These are phyloP conservation scores for Austroboletus rostrupii DNA, from an alignment of 1,284 basidiomycete species.

Conservation along the genomic window DNA sequence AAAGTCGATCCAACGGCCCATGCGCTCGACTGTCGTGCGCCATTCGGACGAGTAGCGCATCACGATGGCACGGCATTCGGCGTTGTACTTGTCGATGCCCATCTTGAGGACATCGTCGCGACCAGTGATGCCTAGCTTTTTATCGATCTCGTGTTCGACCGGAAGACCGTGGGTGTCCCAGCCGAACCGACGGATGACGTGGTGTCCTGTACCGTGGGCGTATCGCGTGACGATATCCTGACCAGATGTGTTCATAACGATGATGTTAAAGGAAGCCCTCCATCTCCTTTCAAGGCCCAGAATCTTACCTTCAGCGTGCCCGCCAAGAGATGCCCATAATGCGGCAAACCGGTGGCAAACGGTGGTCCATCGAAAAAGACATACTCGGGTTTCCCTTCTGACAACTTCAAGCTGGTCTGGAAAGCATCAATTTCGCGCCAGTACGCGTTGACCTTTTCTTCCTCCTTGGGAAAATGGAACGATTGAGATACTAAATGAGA, in stretches of 20 bases:
- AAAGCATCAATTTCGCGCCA: conserved; percentile 99
- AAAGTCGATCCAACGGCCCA: conserved; percentile 99
- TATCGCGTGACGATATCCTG: conserved; percentile 96
- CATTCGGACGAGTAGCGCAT: conserved; percentile 97
- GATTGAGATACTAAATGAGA: conserved; percentile 53
- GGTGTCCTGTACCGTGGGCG: conserved; percentile 89
- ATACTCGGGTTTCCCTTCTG: conserved; percentile 84
- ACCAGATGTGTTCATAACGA: not conserved
- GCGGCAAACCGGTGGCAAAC: conserved; percentile 95
- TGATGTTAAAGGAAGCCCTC: not conserved
- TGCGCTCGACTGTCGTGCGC: conserved; percentile 92
- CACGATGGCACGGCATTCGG: conserved; percentile 93
- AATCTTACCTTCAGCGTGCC: conserved; percentile 90
- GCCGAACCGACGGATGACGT: conserved; percentile 94
- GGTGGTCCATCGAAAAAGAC: conserved; percentile 98
- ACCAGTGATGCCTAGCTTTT: conserved; percentile 88
- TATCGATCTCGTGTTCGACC: conserved; percentile 99
- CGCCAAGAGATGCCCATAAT: conserved; percentile 89
- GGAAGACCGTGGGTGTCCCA: conserved; percentile 99
- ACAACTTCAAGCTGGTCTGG: conserved; percentile 88
- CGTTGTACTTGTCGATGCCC: conserved; percentile 98
- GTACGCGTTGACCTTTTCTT: conserved; percentile 88
- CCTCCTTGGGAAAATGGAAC: conserved; percentile 90
- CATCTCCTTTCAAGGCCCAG: not conserved
- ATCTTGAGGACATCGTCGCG: conserved; percentile 93